Conservation (phyloP, 164 flowering plant genomes). For the Vitis cinerea region DNA sequence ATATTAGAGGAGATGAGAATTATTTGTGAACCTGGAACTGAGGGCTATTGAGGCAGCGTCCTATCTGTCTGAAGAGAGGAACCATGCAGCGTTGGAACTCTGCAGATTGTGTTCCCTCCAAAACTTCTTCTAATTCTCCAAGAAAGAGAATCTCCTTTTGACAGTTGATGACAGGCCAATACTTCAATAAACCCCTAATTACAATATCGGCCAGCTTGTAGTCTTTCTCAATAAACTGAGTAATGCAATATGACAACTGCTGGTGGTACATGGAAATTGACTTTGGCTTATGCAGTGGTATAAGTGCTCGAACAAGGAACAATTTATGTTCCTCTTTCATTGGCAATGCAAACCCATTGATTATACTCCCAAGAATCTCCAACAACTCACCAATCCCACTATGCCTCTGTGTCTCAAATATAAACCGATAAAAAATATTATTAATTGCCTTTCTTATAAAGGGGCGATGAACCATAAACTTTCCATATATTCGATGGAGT, state of each 20-base stretch:
- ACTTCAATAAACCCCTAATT: conserved; percentile 37
- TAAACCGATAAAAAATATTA: conserved; percentile 32
- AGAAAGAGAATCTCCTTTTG: conserved; percentile 40
- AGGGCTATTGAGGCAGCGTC: conserved; percentile 31
- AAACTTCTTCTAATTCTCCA: conserved; percentile 40
- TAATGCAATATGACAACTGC: conserved; percentile 34
- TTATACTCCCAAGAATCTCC: conserved; percentile 40
- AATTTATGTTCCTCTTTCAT: conserved; percentile 45
- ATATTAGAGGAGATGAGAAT: neutral
- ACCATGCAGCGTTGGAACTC: conserved; percentile 36
- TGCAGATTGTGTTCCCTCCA: conserved; percentile 29
- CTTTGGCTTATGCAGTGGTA: conserved; percentile 43
- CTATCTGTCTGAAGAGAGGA: conserved; percentile 38
- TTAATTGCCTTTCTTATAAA: conserved; percentile 35
- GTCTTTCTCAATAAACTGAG: conserved; percentile 42
- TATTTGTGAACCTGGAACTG: conserved; percentile 23
- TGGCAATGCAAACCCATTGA: conserved; percentile 44
- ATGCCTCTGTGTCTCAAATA: conserved; percentile 35
- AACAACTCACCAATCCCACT: conserved; percentile 35
- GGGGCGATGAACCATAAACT: conserved; percentile 39
- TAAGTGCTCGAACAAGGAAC: conserved; percentile 31
- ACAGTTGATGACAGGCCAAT: conserved; percentile 40
- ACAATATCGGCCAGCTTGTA: conserved; percentile 33
- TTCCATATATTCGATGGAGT: conserved; percentile 36
- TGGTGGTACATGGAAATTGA: conserved; percentile 27